Conservation (phyloP, 2,329 filamentous ascomycete genomes). For the Stenocarpella maydis region DNA sequence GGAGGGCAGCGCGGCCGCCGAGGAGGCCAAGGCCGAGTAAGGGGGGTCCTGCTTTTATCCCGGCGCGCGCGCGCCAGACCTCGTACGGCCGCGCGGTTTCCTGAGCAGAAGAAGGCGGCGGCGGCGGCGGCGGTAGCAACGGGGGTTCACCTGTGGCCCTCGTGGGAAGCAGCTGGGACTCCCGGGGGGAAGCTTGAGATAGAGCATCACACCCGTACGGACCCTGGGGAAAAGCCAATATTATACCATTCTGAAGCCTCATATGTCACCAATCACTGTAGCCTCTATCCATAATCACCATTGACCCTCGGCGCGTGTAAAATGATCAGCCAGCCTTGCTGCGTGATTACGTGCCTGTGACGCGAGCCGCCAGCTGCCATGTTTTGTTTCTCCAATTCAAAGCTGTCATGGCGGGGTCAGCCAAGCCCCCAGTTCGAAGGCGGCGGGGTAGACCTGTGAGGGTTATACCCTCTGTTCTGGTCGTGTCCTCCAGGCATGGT, state of each 20-base stretch:
- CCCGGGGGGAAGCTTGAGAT: neutral
- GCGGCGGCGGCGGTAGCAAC: slow-evolving; percentile 1
- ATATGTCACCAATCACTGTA: neutral
- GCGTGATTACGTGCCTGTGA: slow-evolving; percentile 16
- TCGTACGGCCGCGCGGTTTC: neutral
- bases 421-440: slow-evolving; percentile 26
- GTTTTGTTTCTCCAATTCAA: neutral
- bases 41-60: neutral
- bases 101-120: slow-evolving; percentile 3
- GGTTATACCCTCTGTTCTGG: neutral
- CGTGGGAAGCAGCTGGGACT: neutral
- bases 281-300: neutral
- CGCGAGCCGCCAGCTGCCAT: neutral
- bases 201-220: neutral
- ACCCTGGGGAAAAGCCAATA: neutral
- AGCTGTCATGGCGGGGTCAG: slow-evolving; percentile 34
- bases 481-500: no score
- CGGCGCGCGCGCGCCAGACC: neutral
- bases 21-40: slow-evolving; percentile 35
- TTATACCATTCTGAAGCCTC: neutral
- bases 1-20: slow-evolving; percentile 13
- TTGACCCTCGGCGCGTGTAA: neutral
- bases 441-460: neutral
- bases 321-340: neutral
- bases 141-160: slow-evolving; percentile 15